Evolutionary conservation across 2,329 filamentous ascomycete species (phyloP), one percentile per base, ranked within the genome.

Genomic region (Helminthosporium solani): DNA sequence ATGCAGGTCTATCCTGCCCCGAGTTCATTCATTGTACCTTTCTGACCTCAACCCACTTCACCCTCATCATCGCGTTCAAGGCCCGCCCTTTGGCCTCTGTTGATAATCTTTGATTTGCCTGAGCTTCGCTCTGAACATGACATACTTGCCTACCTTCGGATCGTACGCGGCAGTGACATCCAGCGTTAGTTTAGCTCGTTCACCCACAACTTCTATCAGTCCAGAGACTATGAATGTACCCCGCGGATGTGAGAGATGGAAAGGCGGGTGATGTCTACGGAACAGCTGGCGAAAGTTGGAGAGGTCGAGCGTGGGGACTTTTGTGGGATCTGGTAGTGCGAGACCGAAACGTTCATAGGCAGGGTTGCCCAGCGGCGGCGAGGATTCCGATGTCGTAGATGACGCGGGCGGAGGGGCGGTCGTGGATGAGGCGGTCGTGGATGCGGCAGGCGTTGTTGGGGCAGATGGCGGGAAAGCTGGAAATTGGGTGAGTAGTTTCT

Each of bases 101-200:
- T 60, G 60, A 55, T 68, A 68, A 53, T 62, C 43, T 6, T 30
- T 48, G 12, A 57, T 28, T 18, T 54, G 66, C 41, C 51, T 60
- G n/a, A 69, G 40, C 2, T 38, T 47, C 4, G 57, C 57, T 7
- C 58, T 66, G 2, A 69, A 47, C 16, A 41, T 49, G 3, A 73
- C 60, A 44, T 67, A 77, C 33, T 68, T 68, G 8, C 57, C 64
- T 19, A 58, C 46, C 37, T 70, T 70, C 1, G 75, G 74, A 46
- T 78, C 74, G 50, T 78, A 79, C 4, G 62, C 67, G 4, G 67
- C 72, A 7, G 57, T 48, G 2, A 78, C 72, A 45, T 77, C 74
- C n/a, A 78, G 50, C 4, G 72, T 70, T 45, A 73, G 54, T 33
- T 63, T 64, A 0, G 71, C 74, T 35, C 61, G 66, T 7, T 62